Base-by-base conservation (phyloP, 2,329 filamentous ascomycete genomes). In the Pyrenophora seminiperda region DNA sequence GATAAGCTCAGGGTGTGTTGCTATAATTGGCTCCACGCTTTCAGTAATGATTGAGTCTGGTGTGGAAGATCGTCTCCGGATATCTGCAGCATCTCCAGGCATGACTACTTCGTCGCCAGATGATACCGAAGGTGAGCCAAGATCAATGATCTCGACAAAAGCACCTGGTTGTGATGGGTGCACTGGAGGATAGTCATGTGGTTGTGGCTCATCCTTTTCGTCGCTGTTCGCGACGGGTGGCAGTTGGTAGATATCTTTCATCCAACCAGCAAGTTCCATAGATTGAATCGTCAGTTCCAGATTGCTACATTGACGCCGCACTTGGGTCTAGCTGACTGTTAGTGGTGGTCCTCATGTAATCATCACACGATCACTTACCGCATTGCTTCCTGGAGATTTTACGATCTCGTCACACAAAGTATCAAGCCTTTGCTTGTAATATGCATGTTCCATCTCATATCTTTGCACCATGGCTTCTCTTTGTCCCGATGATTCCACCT, bases 241-340 rank as follows among this genome's bases (percentile, higher is more conserved):
- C 24, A 54, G 11, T 14, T 50, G 45, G 51, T 67, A 68, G 7
- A 69, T 58, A 2, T 39, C 37, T 6, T 24, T 27, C 20, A 75
- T 76, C 78, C 79, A 84, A 20, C 66, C 62, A 7, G 79, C 67
- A 31, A 82, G 71, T 61, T 86, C 76, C 40, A 82, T 81, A 46
- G 88, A 81, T 29, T 83, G 80, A 1, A 96, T 73, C 3, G 80
- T 90, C 4, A 77, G 75, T 51, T 93, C 85, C 46, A 96, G 74
- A 29, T 75, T 80, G 9, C 74, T 71, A 40, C 85, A 84, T 60
- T 84, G 82, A 5, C 72, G 74, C 19, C 77, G 73, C 11, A 94
- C 66, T 11, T 85, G 78, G 1, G 71, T 61, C 48, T 51, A 15
- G 22, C 14, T 22, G 4, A 7, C n/a, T 29, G 17, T 51, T 9